Percentiles rank a stretch among this genome's conserved stretches.
Conservation (phyloP, 129 eudicot species). For the Solidago caesia region DNA sequence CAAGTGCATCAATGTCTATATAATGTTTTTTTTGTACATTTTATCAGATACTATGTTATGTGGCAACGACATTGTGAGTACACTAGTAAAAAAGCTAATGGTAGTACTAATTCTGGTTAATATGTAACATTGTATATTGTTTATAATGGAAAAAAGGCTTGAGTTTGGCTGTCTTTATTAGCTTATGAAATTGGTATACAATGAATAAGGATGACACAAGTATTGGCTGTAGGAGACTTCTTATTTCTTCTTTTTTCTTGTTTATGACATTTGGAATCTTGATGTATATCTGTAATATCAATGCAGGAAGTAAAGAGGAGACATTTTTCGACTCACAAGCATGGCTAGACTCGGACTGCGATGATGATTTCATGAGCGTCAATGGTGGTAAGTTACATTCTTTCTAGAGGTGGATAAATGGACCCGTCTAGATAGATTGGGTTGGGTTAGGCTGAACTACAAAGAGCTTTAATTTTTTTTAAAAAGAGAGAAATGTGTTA, state of each 20-base stretch:
- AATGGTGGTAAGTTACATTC: constrained; percentile 56
- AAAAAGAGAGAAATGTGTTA: background rate
- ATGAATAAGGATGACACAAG: background rate
- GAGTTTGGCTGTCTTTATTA: background rate
- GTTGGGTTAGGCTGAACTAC: background rate
- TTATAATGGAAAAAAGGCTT: too few relatives aligned
- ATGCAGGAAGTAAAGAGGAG: constrained; percentile 70
- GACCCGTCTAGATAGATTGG: background rate
- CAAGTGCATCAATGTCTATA: background rate
- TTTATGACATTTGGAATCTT: constrained; percentile 11
- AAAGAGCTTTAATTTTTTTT: background rate
- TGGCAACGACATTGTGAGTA: background rate
- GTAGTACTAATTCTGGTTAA: too few relatives aligned
- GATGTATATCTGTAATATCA: constrained; percentile 8
- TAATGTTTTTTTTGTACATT: too few relatives aligned
- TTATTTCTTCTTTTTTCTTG: background rate
- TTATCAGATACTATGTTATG: background rate
- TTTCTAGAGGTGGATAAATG: background rate
- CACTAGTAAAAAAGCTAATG: background rate
- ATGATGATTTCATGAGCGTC: constrained; percentile 67
- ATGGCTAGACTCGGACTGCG: constrained; percentile 78
- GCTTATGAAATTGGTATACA: background rate
- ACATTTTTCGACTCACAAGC: constrained; percentile 69
- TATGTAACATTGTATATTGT: too few relatives aligned
- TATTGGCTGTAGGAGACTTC: background rate